Conservation (phyloP, 371 early-diverging fungal species). For the Choanephora cucurbitarum region DNA sequence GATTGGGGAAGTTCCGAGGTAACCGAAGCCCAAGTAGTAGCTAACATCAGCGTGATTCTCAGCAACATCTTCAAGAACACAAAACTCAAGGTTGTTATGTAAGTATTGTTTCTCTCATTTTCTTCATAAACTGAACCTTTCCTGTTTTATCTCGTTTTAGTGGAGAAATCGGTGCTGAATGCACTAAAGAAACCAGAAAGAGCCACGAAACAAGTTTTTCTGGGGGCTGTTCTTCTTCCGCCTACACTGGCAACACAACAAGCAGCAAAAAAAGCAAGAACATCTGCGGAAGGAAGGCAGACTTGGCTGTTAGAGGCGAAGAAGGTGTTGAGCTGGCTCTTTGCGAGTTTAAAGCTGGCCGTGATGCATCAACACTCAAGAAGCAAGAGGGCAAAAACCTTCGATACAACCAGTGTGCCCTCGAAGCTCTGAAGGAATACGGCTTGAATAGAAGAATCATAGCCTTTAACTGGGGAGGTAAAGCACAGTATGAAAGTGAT, state of each 20-base stretch:
- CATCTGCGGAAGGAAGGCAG: background rate
- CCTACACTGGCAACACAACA: background rate
- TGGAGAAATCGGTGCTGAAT: background rate
- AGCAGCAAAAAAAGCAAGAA: background rate
- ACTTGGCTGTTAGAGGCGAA: background rate
- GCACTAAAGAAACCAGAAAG: background rate
- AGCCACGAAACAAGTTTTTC: background rate
- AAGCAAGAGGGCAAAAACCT: background rate
- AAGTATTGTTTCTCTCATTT: background rate
- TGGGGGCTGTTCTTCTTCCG: background rate
- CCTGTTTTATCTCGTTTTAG: background rate
- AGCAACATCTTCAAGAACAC: background rate
- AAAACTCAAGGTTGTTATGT: background rate
- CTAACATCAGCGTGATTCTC: background rate
- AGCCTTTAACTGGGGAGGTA: background rate
- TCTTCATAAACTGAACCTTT: background rate
- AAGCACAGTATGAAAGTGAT: background rate
- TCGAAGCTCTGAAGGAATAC: background rate
- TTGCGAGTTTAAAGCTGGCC: background rate
- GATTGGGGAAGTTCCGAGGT: background rate
- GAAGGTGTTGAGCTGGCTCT: background rate
- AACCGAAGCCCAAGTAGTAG: background rate
- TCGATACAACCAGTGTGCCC: background rate
- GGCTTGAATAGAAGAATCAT: background rate
- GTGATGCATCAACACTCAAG: background rate